Evolutionary conservation across 805 yeast species (phyloP), one percentile per base, ranked within the genome.

Genomic region (Yarrowia bubula): DNA sequence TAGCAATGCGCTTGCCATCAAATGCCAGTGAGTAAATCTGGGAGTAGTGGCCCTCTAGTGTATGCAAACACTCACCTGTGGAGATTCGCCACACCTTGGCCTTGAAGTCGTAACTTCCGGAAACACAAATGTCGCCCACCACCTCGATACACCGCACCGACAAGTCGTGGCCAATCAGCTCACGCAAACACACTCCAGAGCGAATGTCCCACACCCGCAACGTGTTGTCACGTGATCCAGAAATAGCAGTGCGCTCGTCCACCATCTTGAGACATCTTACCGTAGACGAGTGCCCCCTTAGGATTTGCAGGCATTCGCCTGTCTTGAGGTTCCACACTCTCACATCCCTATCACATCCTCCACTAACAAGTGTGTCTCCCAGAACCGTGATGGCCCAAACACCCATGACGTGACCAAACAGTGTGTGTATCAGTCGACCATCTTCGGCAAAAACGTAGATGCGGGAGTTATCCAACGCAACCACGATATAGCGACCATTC

Each of bases 381-480:
- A 88, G 91, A 1, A 97, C 90, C 47, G 92, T 88, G 67, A 95
- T 87, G 35, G 96, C 92, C 98, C 98, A 93, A 13, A 95, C 97
- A 44, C 98, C 99, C 81, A 92, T 97, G 61, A 95, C 91, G 74
- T 95, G 99, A 5, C 99, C 99, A 77, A 90, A 91, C 73, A 93
- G 96, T 0, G 98, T 92, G 68, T 97, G 81, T n/a, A 92, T 70
- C 58, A 78, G 71, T 51, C 73, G 69, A 39, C 81, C 81, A 66
- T 75, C 77, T 58, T 71, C 72, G 41, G 75, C 69, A 69, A 81
- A 77, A 31, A 80, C 78, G 61, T 78, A 78, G 39, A 83, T 72
- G 22, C 77, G 71, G 32, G 81, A 76, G 65, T 78, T 75, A 69
- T 80, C 82, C 69, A 81, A 76, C 1, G 81, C 78, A 43, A 79